A percentile compares a stretch with the other conserved stretches of the same genome.
phyloP scores from a whole-genome alignment of 2,329 filamentous ascomycete species.

The Fonsecaea pedrosoi region DNA sequence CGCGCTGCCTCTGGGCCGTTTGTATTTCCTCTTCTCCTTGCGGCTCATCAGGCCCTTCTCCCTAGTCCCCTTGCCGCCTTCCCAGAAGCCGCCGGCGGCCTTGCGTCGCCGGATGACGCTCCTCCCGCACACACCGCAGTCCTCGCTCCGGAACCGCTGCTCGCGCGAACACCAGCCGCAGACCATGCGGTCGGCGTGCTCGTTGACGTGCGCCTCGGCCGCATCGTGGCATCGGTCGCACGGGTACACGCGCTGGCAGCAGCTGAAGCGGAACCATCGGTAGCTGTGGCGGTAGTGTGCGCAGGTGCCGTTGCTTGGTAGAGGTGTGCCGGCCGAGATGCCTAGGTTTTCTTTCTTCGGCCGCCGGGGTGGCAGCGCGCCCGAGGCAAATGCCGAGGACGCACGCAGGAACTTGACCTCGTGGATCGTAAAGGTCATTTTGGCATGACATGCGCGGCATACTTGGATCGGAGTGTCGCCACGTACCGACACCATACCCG shows the following conservation, averaged over 20 bases:
- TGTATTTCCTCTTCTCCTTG: slow-evolving; percentile 53
- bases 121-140: slow-evolving; percentile 75
- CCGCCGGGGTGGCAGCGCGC: slow-evolving; percentile 40
- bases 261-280: slow-evolving; percentile 66
- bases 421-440: slow-evolving; percentile 79
- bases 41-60: slow-evolving; percentile 74
- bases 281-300: slow-evolving; percentile 62
- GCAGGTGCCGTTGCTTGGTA: slow-evolving; percentile 61
- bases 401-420: slow-evolving; percentile 79
- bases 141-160: slow-evolving; percentile 77
- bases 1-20: slow-evolving; percentile 18
- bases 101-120: slow-evolving; percentile 70
- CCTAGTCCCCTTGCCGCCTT: slow-evolving; percentile 82
- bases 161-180: slow-evolving; percentile 80
- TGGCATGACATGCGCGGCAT: slow-evolving; percentile 78
- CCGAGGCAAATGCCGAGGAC: slow-evolving; percentile 46
- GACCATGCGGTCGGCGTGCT: slow-evolving; percentile 85
- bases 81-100: slow-evolving; percentile 72
- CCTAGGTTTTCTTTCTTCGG: slow-evolving; percentile 58
- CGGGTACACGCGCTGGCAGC: slow-evolving; percentile 63
- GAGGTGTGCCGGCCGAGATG: slow-evolving; percentile 61
- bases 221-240: slow-evolving; percentile 76
- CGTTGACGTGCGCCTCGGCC: slow-evolving; percentile 72
- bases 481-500: slow-evolving; percentile 72
- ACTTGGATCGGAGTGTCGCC: slow-evolving; percentile 76